phyloP scores from a whole-genome alignment of 2,329 filamentous ascomycete species.

The Claviceps sp. region DNA sequence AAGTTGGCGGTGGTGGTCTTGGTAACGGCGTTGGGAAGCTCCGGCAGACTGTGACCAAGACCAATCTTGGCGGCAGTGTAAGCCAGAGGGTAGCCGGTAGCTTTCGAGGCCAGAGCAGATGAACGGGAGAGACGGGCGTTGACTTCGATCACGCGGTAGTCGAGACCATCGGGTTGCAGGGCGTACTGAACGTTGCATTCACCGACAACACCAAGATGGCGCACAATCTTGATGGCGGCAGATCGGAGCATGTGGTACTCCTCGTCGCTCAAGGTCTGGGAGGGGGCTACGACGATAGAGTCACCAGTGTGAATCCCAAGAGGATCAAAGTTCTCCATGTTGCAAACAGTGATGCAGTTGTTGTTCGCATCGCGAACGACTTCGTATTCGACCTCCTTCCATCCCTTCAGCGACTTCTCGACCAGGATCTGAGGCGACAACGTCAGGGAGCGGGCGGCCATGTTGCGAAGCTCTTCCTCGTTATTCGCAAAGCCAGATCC shows the following conservation, averaged over 20 bases:
- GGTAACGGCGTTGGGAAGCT: slow-evolving; percentile 93
- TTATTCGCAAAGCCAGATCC: slow-evolving; percentile 95
- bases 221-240: slow-evolving; percentile 94
- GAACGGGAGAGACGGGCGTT: slow-evolving; percentile 97
- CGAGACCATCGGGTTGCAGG: slow-evolving; percentile 86
- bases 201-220: slow-evolving; percentile 90
- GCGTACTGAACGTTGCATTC: slow-evolving; percentile 99
- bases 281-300: slow-evolving; percentile 94
- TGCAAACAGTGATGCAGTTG: slow-evolving; percentile 99
- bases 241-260: slow-evolving; percentile 99
- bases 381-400: slow-evolving; percentile 99
- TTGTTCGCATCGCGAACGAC: slow-evolving; percentile 93
- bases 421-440: slow-evolving; percentile 93
- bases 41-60: slow-evolving; percentile 85
- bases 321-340: slow-evolving; percentile 74
- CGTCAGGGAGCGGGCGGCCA: slow-evolving; percentile 84
- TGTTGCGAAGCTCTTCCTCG: slow-evolving; percentile 81
- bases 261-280: slow-evolving; percentile 93
- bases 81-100: slow-evolving; percentile 90
- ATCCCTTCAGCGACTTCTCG: slow-evolving; percentile 97
- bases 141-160: slow-evolving; percentile 98
- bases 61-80: slow-evolving; percentile 98
- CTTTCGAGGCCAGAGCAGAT: slow-evolving; percentile 92
- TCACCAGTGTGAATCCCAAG: slow-evolving; percentile 96
- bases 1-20: slow-evolving; percentile 99